Base-by-base conservation (phyloP, 2,329 filamentous ascomycete genomes). In the Aspergillus fructus region DNA sequence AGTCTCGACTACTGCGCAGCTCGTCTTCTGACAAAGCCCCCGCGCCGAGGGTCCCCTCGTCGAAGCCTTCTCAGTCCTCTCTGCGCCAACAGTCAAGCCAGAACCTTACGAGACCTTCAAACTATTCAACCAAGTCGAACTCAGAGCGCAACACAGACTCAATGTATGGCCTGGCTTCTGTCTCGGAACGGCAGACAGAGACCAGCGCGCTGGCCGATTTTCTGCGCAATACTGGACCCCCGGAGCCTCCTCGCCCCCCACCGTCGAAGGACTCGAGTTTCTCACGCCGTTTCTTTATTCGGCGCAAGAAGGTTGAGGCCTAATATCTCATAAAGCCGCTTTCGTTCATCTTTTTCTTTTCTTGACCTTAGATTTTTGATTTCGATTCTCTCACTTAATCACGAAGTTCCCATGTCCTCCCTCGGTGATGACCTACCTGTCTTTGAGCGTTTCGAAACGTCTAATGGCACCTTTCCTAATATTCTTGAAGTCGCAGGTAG, bases 151-250 rank as follows among this genome's bases (percentile, higher is more conserved):
- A 68, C 51, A 64, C 61, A 46, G 56, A 55, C 15, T 34, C 58
- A 30, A 48, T 56, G 46, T 50, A 55, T 40, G 55, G 67, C 43
- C 63, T 63, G 58, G 65, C 63, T 40, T 61, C 61, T 59, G 42
- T 65, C 34, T 59, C 66, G 9, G 59, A 69, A 43, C 63, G 67
- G 40, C 66, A 70, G 50, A 74, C 71, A 17, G 75, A 76, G 24
- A 91, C 88, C 2, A 82, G 83, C 17, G 89, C 91, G 50, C 74
- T 93, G 45, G 89, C 90, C 0, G 85, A 86, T 51, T 93, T 93
- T 70, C 75, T 94, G 33, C 84, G 82, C 53, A 85, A 85, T 65
- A 89, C 88, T 13, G 86, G 81, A 34, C 89, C 89, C 3, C 86
- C 87, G 2, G 78, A 80, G 13, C 68, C 68, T 15, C 60, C 68